phyloP scores from a whole-genome alignment of 345 rosid species.

The Salix exigua region DNA sequence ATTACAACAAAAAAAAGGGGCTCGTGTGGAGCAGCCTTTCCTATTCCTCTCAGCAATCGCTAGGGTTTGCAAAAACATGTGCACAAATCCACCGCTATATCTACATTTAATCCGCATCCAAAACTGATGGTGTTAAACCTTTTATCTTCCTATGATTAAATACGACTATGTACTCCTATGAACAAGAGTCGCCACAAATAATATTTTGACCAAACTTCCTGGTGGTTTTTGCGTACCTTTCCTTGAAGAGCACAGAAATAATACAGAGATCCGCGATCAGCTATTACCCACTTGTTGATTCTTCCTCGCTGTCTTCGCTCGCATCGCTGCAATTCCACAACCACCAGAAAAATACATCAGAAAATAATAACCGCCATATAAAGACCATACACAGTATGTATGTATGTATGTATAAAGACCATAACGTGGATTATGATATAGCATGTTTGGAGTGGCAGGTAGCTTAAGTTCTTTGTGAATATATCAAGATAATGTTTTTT shows the following conservation, averaged over 20 bases:
- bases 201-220: not conserved
- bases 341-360: not conserved
- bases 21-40: not conserved
- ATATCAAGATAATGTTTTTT: too few species aligned
- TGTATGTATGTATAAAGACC: too few species aligned
- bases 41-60: not conserved
- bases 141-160: not conserved
- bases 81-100: not conserved
- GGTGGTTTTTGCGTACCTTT: not conserved
- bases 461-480: too few species aligned
- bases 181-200: conserved; percentile 8
- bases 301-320: conserved; percentile 70
- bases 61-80: not conserved
- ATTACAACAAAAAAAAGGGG: not conserved
- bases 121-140: conserved; percentile 2
- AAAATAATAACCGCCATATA: too few species aligned
- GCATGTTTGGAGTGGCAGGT: too few species aligned
- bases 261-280: not conserved
- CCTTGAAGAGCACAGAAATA: conserved; percentile 1
- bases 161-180: conserved; percentile 6
- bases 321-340: conserved; percentile 56
- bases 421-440: too few species aligned
- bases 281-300: conserved; percentile 42
- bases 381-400: too few species aligned
- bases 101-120: not conserved